A percentile compares a stretch with the other conserved stretches of the same genome.
Evolutionary conservation across 2,329 filamentous ascomycete species (phyloP).

Genomic region (Ceratocystis colombiana): DNA sequence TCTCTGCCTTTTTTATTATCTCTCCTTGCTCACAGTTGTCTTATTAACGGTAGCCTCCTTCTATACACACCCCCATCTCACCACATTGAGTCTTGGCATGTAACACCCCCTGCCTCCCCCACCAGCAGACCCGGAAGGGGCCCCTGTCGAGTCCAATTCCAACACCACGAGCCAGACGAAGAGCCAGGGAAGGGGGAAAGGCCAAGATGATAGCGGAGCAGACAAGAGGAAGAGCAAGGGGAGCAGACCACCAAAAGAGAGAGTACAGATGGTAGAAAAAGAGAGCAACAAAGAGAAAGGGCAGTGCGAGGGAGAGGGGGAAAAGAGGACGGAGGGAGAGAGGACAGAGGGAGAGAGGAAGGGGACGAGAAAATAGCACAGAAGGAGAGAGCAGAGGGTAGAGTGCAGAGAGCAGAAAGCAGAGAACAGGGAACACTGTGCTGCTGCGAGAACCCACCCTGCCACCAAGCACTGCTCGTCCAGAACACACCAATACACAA

Average conservation of each 20-base stretch:
- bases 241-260: not conserved
- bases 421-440: too few species aligned
- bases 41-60: not conserved
- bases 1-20: not conserved
- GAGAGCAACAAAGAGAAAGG: not conserved
- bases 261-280: not conserved
- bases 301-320: not conserved
- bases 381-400: not conserved
- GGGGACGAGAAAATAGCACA: not conserved
- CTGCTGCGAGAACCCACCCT: too few species aligned
- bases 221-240: not conserved
- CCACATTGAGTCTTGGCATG: not conserved
- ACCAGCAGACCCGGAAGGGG: not conserved
- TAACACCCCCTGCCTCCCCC: slow-evolving; percentile 4
- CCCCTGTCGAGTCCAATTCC: slow-evolving; percentile 14
- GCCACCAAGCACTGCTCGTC: too few species aligned
- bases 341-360: not conserved
- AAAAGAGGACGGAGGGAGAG: not conserved
- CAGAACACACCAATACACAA: too few species aligned
- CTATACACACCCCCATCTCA: not conserved
- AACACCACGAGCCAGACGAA: slow-evolving; percentile 5
- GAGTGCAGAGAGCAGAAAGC: too few species aligned
- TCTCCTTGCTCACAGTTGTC: not conserved
- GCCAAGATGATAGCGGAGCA: slow-evolving; percentile 10
- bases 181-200: not conserved